Evolutionary conservation across 495 filamentous ascomycete species (phyloP).

Genomic region (Pyrenula massariospora): DNA sequence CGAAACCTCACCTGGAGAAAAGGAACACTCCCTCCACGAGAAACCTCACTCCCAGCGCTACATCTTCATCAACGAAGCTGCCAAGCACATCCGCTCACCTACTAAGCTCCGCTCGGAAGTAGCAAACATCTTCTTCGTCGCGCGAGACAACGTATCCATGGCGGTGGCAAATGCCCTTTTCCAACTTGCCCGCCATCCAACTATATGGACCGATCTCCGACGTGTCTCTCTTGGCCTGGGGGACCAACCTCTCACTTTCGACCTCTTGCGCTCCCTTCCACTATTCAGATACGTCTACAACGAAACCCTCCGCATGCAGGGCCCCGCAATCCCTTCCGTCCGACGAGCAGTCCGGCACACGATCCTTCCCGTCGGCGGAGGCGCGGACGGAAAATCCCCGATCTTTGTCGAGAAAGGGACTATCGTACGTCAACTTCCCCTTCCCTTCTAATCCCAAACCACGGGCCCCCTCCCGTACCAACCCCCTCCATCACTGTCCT

Average conservation of each 20-base stretch:
- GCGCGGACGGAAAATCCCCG: conserved; percentile 30
- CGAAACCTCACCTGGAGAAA: neutral
- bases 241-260: conserved; percentile 62
- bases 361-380: conserved; percentile 36
- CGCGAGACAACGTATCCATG: conserved; percentile 65
- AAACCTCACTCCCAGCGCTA: neutral
- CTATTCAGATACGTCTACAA: neutral
- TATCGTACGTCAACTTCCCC: conserved; percentile 10
- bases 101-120: conserved; percentile 67
- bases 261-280: conserved; percentile 42
- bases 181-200: conserved; percentile 60
- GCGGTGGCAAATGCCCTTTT: conserved; percentile 68
- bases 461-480: too few relatives aligned
- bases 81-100: neutral
- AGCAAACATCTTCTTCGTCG: conserved; percentile 68
- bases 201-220: conserved; percentile 53
- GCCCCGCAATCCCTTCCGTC: neutral
- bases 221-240: conserved; percentile 75
- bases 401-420: conserved; percentile 30
- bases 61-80: neutral
- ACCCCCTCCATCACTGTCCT: too few relatives aligned
- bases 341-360: conserved; percentile 38
- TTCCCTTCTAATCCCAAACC: conserved; percentile 18
- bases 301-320: neutral
- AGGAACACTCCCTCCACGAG: neutral